These are phyloP conservation scores for Epichloe coenophiala DNA, from an alignment of 2,329 filamentous ascomycete genomes.

Conservation along the genomic window DNA sequence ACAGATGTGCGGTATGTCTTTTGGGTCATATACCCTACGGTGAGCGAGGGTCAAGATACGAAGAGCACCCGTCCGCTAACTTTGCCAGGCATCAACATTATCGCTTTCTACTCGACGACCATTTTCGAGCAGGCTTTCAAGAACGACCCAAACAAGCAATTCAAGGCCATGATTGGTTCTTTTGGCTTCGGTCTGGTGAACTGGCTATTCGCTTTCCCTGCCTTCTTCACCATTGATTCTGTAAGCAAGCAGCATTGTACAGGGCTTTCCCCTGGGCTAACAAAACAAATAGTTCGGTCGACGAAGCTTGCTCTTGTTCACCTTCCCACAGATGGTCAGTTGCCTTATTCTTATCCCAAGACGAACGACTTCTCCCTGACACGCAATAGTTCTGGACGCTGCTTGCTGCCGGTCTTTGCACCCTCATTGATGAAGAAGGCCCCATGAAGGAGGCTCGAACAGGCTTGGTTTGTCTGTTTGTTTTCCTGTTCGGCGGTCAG, in stretches of 20 bases:
- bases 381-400: conserved; percentile 33
- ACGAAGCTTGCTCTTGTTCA: conserved; percentile 46
- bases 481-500: conserved; percentile 46
- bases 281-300: conserved; percentile 35
- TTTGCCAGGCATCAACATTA: conserved; percentile 45
- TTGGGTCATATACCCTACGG: background rate
- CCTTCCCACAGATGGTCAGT: conserved; percentile 51
- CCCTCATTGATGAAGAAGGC: conserved; percentile 17
- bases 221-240: conserved; percentile 54
- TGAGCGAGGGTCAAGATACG: too few species aligned
- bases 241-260: conserved; percentile 5
- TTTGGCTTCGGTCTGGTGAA: conserved; percentile 42
- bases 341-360: background rate
- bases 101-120: conserved; percentile 60
- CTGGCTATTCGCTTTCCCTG: conserved; percentile 53
- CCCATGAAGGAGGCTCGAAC: conserved; percentile 28
- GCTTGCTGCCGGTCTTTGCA: conserved; percentile 28
- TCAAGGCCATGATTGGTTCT: conserved; percentile 36
- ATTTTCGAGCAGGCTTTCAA: conserved; percentile 46
- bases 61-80: background rate
- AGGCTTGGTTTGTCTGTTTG: conserved; percentile 44
- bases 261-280: conserved; percentile 3
- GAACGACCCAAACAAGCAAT: conserved; percentile 17
- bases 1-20: conserved; percentile 43
- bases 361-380: background rate